phyloP scores from a whole-genome alignment of 2,329 filamentous ascomycete genomes.

The Macrophomina pseudophaseolina region DNA sequence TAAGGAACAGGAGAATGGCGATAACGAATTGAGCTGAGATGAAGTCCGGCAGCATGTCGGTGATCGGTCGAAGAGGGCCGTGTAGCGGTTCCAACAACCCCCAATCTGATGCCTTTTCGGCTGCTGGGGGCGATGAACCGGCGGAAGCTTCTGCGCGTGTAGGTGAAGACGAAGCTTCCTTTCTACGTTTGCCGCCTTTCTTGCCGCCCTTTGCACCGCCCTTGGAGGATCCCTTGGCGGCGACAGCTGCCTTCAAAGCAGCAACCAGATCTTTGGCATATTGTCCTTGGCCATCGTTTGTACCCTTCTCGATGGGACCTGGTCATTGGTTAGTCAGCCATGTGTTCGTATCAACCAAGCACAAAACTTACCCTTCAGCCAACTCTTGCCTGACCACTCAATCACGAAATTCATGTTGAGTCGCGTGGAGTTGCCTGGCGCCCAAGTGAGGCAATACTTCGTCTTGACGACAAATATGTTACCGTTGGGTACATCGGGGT shows the following conservation, averaged over 20 bases:
- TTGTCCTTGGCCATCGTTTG: conserved; percentile 83
- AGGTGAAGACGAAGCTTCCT: conserved; percentile 47
- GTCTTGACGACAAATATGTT: conserved; percentile 93
- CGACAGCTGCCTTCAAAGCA: conserved; percentile 74
- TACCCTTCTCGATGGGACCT: conserved; percentile 96
- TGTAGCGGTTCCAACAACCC: conserved; percentile 81
- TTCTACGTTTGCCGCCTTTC: conserved; percentile 64
- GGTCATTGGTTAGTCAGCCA: conserved; percentile 20
- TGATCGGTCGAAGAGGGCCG: conserved; percentile 69
- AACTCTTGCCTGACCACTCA: conserved; percentile 98
- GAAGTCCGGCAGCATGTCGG: conserved; percentile 72
- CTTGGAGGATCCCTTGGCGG: conserved; percentile 64
- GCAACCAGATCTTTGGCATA: conserved; percentile 83
- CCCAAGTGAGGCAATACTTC: conserved; percentile 93
- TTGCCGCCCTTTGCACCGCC: conserved; percentile 53
- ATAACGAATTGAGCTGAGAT: conserved; percentile 80
- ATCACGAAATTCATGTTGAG: conserved; percentile 87
- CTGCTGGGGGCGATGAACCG: conserved; percentile 25
- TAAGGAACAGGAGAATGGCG: conserved; percentile 71
- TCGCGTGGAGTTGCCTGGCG: conserved; percentile 80
- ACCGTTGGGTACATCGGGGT: conserved; percentile 92
- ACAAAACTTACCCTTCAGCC: conserved; percentile 77
- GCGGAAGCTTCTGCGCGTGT: conserved; percentile 37
- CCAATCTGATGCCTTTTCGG: conserved; percentile 60
- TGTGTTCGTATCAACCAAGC: conserved; percentile 24